Base-by-base conservation (phyloP, 331 rosid species). In the Malus hybrid region DNA sequence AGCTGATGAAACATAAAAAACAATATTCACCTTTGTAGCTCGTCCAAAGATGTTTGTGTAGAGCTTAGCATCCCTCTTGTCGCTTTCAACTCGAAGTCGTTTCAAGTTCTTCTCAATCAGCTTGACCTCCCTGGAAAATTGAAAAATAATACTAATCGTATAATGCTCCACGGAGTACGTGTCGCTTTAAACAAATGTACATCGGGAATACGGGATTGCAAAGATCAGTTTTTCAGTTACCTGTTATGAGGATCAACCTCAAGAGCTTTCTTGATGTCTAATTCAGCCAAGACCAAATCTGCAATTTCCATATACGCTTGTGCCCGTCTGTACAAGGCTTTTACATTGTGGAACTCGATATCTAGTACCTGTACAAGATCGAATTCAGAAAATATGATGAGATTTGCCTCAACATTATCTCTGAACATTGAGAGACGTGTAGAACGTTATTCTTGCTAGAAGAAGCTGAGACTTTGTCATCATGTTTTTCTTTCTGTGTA, bases 301-400 rank as follows among this genome's bases (percentile, higher is more conserved):
- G 74, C 86, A 58, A 78, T 70, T 80, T 86, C 90, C 75, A 87
- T 70, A 61, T 79, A 84, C 11, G 93, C 91, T 36, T 90, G 90
- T 5, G 93, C 90, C 70, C 86, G 83, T 78, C 93, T 90, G 78
- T 82, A 88, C 69, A 90, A 85, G 70, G 93, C 93, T 81, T 90
- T 90, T 28, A 88, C 80, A 74, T 85, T 90, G 66, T 48, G 63
- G 74, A 71, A 80, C 78, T 88, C 96, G 46, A 88, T 66, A 80
- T 87, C 90, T 67, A 90, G 90, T 72, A 85, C 93, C 96, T 88
- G 80, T 64, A 53, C 20, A 48, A 73, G 72, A 77, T 44, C 70
- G 72, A 71, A 75, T 50, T 26, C 55, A 26, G 32, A 36, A 58
- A 2, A 63, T 70, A 48, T 74, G 66, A 55, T 33, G 20, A 71